Evolutionary conservation across 495 filamentous ascomycete species (phyloP).

Genomic region (Penicillium daleae): DNA sequence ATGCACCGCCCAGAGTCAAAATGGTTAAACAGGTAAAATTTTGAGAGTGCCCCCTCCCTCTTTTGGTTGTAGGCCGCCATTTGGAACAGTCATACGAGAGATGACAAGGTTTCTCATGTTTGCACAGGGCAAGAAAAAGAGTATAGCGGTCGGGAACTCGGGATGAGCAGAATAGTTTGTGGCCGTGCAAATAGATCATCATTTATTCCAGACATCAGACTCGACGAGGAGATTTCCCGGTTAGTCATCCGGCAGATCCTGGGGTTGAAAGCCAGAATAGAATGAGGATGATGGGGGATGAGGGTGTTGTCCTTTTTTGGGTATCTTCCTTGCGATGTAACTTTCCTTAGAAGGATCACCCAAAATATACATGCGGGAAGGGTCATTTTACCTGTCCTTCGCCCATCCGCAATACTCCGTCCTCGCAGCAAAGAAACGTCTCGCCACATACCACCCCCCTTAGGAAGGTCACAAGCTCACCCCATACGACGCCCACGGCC

Average conservation of each 20-base stretch:
- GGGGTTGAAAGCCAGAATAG: background rate
- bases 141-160: background rate
- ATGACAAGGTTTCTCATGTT: background rate
- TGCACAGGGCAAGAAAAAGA: background rate
- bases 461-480: constrained; percentile 1
- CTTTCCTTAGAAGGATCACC: background rate
- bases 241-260: constrained; percentile 31
- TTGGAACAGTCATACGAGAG: background rate
- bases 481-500: constrained; percentile 1
- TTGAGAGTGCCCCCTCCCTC: background rate
- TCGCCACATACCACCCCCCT: background rate
- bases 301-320: background rate
- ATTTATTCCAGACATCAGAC: background rate
- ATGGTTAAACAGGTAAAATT: background rate
- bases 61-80: background rate
- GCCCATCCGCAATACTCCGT: constrained; percentile 1
- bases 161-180: background rate
- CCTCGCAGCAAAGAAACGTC: constrained; percentile 1
- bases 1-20: constrained; percentile 13
- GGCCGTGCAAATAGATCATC: background rate
- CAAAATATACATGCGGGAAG: background rate
- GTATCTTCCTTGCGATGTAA: background rate
- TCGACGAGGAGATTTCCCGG: constrained; percentile 21
- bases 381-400: background rate
- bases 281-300: background rate